Evolutionary conservation across 2,329 filamentous ascomycete genomes (phyloP).

Genomic region (Ascochyta fabae): DNA sequence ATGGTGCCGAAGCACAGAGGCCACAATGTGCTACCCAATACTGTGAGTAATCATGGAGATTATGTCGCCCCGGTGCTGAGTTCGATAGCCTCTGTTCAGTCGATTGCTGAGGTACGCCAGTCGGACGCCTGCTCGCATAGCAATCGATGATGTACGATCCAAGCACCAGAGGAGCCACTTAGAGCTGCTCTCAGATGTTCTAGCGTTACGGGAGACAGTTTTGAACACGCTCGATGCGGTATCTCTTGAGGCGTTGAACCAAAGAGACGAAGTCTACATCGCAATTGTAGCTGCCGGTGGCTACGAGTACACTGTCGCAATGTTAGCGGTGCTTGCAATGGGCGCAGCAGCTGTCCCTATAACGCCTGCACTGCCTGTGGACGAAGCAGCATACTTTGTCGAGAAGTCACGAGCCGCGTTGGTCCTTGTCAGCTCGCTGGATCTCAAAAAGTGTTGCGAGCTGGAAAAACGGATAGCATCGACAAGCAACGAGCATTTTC

Average conservation of each 20-base stretch:
- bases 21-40: constrained; percentile 39
- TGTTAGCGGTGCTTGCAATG: constrained; percentile 55
- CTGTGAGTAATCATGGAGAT: constrained; percentile 23
- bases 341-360: constrained; percentile 58
- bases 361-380: constrained; percentile 50
- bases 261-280: constrained; percentile 52
- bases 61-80: neutral
- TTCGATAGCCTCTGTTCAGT: constrained; percentile 47
- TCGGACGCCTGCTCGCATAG: constrained; percentile 43
- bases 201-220: constrained; percentile 51
- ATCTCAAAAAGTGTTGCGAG: constrained; percentile 39
- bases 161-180: constrained; percentile 49
- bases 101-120: constrained; percentile 51
- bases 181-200: constrained; percentile 54
- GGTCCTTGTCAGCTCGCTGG: constrained; percentile 48
- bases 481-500: constrained; percentile 42
- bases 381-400: constrained; percentile 56
- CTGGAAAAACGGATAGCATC: constrained; percentile 35
- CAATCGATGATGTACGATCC: constrained; percentile 50
- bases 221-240: constrained; percentile 35
- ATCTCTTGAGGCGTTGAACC: constrained; percentile 38
- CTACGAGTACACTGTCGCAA: constrained; percentile 58
- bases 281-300: constrained; percentile 55
- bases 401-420: constrained; percentile 49
- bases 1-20: constrained; percentile 40